Percentiles rank a stretch among this genome's conserved stretches.
phyloP scores from a whole-genome alignment of 257 asterid genomes.

The Nyctanthes arbortristis region DNA sequence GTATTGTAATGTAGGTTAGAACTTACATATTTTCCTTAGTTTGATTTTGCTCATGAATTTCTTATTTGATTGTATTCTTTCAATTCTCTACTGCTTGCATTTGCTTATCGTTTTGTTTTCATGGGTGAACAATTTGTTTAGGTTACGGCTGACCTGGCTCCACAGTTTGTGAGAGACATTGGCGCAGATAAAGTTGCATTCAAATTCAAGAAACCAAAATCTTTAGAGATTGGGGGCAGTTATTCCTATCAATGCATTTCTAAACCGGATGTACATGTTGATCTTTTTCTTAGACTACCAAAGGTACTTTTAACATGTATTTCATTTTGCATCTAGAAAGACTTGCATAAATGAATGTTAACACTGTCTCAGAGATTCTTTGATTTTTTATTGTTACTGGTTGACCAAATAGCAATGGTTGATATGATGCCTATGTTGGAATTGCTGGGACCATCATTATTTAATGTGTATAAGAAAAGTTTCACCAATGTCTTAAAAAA shows the following conservation, averaged over 20 bases:
- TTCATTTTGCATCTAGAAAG: background rate
- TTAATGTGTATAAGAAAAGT: no score
- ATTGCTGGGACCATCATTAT: background rate
- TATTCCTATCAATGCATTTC: constrained; percentile 65
- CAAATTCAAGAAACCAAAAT: constrained; percentile 70
- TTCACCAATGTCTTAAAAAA: background rate
- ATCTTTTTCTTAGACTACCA: constrained; percentile 74
- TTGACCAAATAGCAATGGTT: no score
- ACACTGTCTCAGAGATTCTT: background rate
- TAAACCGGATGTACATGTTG: constrained; percentile 76
- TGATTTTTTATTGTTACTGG: background rate
- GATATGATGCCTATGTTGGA: background rate
- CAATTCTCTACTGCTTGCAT: background rate
- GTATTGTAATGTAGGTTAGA: background rate
- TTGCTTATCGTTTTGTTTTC: background rate
- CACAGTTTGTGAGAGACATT: constrained; percentile 78
- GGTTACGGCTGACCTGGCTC: constrained; percentile 75
- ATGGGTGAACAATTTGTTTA: constrained; percentile 32
- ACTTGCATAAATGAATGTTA: background rate
- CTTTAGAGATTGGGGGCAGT: constrained; percentile 78
- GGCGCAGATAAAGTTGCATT: constrained; percentile 90
- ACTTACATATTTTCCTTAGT: background rate
- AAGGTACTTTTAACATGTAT: constrained; percentile 56
- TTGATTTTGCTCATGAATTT: background rate
- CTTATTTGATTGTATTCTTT: background rate